Evolutionary conservation across 202 grass and related monocot genomes (phyloP), one percentile per base, ranked within the genome.

Genomic region (Panicum virgatum): DNA sequence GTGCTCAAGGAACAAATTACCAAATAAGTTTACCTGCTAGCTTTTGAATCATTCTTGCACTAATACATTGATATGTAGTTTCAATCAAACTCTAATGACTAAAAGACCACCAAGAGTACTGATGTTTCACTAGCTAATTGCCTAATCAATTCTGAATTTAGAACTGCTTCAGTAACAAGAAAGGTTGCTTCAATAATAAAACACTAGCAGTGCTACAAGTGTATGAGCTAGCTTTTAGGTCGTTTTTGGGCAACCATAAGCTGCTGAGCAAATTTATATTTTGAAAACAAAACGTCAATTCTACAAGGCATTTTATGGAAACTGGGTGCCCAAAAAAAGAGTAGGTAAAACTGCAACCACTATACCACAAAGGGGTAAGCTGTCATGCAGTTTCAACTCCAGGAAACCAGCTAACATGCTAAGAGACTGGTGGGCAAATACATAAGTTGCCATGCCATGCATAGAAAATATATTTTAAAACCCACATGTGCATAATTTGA

Each of bases 401-500:
- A 67, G 16, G 14, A 39, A 27, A 14, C 3, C 36, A 75, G 19
- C 6, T 56, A 37, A 4, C 20, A 75, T 54, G 19, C 23, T 69
- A 12, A 25, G 62, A 69, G 20, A 56, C 75, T 43, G 14, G 30
- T 26, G 27, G 47, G 50, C 29, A 84, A 73, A 80, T 66, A 44
- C 5, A 26, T 42, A 76, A 82, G 32, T 62, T 76, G 36, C 8
- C 22, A 30, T 29, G 50, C 40, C 11, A 81, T 50, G n/a, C 30
- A 86, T 57, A 32, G 19, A 67, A 75, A 73, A 75, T n/a, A n/a
- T 14, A 32, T 36, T 37, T 72, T 57, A 38, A 72, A 82, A 39
- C 3, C 30, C 29, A 72, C 57, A 75, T 29, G 19, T n/a, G n/a
- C 23, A 69, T 53, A 77, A 62, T 19, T 48, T 62, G 45, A 80